Percentiles rank a stretch among this genome's conserved stretches.
phyloP scores from a whole-genome alignment of 371 early-diverging fungal genomes.

The Conidiobolus incongruus region DNA sequence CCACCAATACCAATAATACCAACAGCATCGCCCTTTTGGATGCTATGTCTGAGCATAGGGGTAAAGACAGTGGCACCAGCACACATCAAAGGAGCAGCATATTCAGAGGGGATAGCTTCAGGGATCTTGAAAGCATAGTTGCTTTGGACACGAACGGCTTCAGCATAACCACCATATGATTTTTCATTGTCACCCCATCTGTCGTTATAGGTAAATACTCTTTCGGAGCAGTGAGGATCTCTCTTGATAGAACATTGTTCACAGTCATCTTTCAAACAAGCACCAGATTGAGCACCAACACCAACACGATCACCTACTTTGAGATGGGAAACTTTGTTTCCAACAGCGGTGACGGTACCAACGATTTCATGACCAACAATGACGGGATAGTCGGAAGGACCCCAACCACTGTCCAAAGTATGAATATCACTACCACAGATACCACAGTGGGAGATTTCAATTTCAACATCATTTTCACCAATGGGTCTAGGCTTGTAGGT shows the following conservation, averaged over 20 bases:
- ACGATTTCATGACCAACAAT: too few species aligned
- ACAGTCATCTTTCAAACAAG: constrained; percentile 18
- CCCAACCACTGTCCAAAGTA: constrained; percentile 35
- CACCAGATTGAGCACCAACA: constrained; percentile 30
- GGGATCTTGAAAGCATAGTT: constrained; percentile 26
- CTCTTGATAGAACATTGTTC: constrained; percentile 48
- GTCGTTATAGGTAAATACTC: too few species aligned
- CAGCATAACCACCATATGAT: constrained; percentile 23
- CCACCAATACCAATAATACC: constrained; percentile 54
- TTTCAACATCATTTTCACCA: constrained; percentile 22
- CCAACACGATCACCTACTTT: constrained; percentile 57
- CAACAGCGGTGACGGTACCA: constrained; percentile 32
- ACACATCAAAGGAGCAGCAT: too few species aligned
- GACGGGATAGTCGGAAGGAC: constrained; percentile 8
- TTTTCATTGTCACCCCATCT: background rate
- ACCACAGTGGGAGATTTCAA: constrained; percentile 23
- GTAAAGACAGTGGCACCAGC: constrained; percentile 27
- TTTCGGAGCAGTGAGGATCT: constrained; percentile 31
- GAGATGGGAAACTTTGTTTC: constrained; percentile 18
- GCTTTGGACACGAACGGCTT: constrained; percentile 19
- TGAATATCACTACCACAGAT: constrained; percentile 37
- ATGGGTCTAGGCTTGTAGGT: constrained; percentile 16
- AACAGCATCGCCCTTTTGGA: constrained; percentile 24
- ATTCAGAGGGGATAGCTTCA: constrained; percentile 16
- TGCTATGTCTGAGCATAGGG: constrained; percentile 25